Base-by-base conservation (phyloP, 768 basidiomycete genomes). In the Fibroporia radiculosa region DNA sequence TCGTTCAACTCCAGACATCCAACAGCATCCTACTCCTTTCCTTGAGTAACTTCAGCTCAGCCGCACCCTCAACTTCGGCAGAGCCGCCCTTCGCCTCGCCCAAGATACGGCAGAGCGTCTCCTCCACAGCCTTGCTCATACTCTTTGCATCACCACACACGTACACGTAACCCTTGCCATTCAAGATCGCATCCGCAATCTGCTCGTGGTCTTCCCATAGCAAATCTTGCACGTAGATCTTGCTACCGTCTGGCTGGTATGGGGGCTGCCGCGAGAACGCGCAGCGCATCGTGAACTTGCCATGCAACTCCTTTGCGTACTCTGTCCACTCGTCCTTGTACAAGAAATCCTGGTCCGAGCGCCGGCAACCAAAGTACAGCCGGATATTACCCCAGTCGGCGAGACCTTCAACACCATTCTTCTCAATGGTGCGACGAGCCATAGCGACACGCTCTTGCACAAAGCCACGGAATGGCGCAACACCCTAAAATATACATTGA, bases 401-500 rank as follows among this genome's bases (percentile, higher is more conserved):
- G 50, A 99, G 81, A 5, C 88, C 93, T 48, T 93, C 89, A 7
- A 83, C 77, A 6, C 95, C 95, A 57, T 93, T 93, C 77, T 97
- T 97, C 56, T 93, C 93, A 44, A 93, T 74, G 0, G 93, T 88
- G 49, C 92, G 91, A 49, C 89, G 86, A 11, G 93, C 96, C 25
- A 98, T 82, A 8, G 93, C 93, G 33, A 99, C 84, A 54, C 96
- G 90, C 63, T 99, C 96, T 67, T 99, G 96, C 7, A 98, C 78
- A 65, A 99, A 99, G 2, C 95, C 96, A 49, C 96, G 88, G 89
- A 99, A 99, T 7, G 96, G 96, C 36, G 96, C 96, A 45, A 99
- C 93, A 71, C 96, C 96, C 92, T 95, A 47, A 12, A 48, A 18
- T 31, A 32, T 36, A 34, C 39, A 20, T 31, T 53, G 26, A 13